A percentile compares a stretch with the other conserved stretches of the same genome.
Evolutionary conservation across 768 basidiomycete genomes (phyloP).

Genomic region (Neoboletus brunneissimus): DNA sequence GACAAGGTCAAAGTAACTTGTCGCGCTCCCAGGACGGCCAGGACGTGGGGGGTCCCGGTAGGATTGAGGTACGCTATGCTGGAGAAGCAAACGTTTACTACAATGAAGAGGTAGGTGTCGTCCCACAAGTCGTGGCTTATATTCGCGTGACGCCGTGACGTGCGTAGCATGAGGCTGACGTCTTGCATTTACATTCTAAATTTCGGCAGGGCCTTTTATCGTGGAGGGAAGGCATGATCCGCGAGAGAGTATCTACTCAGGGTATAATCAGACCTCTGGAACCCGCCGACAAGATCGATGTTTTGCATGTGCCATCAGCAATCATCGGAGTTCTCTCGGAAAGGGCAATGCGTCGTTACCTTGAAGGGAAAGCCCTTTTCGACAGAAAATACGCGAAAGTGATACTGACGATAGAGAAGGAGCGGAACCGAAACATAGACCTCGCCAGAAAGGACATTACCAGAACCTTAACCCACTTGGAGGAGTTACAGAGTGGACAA

Average conservation of each 20-base stretch:
- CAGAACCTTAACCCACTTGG: conserved; percentile 50
- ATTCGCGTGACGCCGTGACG: background rate
- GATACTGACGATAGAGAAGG: conserved; percentile 57
- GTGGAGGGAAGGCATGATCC: conserved; percentile 70
- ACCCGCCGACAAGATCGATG: conserved; percentile 59
- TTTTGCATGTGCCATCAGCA: conserved; percentile 61
- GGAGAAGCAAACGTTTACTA: conserved; percentile 63
- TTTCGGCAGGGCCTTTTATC: conserved; percentile 31
- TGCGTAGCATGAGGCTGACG: background rate
- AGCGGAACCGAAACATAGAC: conserved; percentile 62
- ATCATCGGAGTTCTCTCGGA: conserved; percentile 77
- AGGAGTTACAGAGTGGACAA: conserved; percentile 16
- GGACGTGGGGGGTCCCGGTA: conserved; percentile 19
- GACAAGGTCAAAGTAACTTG: background rate
- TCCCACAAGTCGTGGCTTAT: background rate
- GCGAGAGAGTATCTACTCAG: conserved; percentile 81
- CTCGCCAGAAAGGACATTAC: conserved; percentile 61
- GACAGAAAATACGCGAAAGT: conserved; percentile 65
- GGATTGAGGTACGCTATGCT: conserved; percentile 40
- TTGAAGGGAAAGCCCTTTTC: conserved; percentile 56
- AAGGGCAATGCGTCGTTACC: conserved; percentile 70
- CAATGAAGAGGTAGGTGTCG: conserved; percentile 41
- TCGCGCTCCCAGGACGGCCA: conserved; percentile 10
- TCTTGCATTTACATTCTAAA: background rate
- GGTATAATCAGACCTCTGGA: conserved; percentile 87